Conservation (phyloP, 1,284 basidiomycete species). For the Rhizoctonia solani region DNA sequence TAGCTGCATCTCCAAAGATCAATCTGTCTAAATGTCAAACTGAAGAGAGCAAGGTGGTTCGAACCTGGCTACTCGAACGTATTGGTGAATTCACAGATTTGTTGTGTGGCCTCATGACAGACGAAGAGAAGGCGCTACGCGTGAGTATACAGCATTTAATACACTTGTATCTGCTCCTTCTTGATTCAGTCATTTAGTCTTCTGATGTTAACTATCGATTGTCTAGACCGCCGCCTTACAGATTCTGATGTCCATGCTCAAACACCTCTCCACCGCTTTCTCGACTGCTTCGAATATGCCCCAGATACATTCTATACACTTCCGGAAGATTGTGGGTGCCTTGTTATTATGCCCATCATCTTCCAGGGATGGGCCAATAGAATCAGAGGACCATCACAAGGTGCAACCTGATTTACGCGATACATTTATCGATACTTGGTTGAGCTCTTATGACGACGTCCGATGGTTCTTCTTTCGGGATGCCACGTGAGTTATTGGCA, state of each 20-base stretch:
- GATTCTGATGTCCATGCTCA: slow-evolving; percentile 80
- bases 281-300: slow-evolving; percentile 53
- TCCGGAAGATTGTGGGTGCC: slow-evolving; percentile 64
- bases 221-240: slow-evolving; percentile 72
- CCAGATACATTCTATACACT: slow-evolving; percentile 72
- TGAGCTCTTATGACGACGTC: slow-evolving; percentile 84
- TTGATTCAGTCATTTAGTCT: neutral
- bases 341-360: slow-evolving; percentile 68
- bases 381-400: slow-evolving; percentile 41
- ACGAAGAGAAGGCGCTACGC: slow-evolving; percentile 66
- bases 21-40: slow-evolving; percentile 44
- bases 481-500: slow-evolving; percentile 57
- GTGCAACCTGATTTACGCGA: slow-evolving; percentile 65
- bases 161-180: neutral
- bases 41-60: slow-evolving; percentile 66
- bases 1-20: slow-evolving; percentile 66
- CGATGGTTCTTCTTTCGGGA: slow-evolving; percentile 94
- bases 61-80: slow-evolving; percentile 74
- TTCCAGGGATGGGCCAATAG: slow-evolving; percentile 44
- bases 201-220: slow-evolving; percentile 25
- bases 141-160: slow-evolving; percentile 48
- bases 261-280: slow-evolving; percentile 71
- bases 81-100: slow-evolving; percentile 69
- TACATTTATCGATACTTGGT: slow-evolving; percentile 69
- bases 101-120: slow-evolving; percentile 69